phyloP scores from a whole-genome alignment of 805 yeast genomes.

The Debaryomyces prosopidis region DNA sequence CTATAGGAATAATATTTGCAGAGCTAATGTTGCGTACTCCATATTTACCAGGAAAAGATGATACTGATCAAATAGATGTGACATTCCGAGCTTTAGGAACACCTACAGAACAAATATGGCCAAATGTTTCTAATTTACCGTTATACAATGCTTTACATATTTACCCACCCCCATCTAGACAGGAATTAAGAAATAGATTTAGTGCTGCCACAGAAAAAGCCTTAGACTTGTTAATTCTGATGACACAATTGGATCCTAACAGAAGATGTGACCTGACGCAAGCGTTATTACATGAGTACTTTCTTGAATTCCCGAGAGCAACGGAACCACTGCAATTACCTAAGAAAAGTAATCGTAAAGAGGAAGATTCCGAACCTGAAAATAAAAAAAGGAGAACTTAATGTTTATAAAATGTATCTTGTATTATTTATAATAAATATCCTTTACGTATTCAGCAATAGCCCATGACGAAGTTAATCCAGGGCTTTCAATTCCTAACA shows the following conservation, averaged over 20 bases:
- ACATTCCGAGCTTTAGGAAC: slow-evolving; percentile 96
- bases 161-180: slow-evolving; percentile 81
- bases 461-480: slow-evolving; percentile 85
- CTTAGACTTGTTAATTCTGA: slow-evolving; percentile 65
- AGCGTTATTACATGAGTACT: slow-evolving; percentile 68
- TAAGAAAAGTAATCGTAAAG: slow-evolving; percentile 31
- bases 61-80: slow-evolving; percentile 85
- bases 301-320: slow-evolving; percentile 72
- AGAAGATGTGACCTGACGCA: slow-evolving; percentile 62
- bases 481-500: slow-evolving; percentile 87
- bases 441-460: slow-evolving; percentile 69
- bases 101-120: slow-evolving; percentile 91
- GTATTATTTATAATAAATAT: slow-evolving; percentile 21
- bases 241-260: slow-evolving; percentile 80
- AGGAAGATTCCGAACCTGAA: slow-evolving; percentile 13
- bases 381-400: slow-evolving; percentile 21
- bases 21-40: slow-evolving; percentile 95
- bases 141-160: slow-evolving; percentile 69
- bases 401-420: not conserved
- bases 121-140: slow-evolving; percentile 79
- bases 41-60: slow-evolving; percentile 90
- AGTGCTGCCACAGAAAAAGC: slow-evolving; percentile 90
- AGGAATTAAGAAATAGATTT: slow-evolving; percentile 78
- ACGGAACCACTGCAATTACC: slow-evolving; percentile 70
- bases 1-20: slow-evolving; percentile 72